These are phyloP conservation scores for Solanum tarapatanum DNA, from an alignment of 257 asterid genomes.

Conservation along the genomic window DNA sequence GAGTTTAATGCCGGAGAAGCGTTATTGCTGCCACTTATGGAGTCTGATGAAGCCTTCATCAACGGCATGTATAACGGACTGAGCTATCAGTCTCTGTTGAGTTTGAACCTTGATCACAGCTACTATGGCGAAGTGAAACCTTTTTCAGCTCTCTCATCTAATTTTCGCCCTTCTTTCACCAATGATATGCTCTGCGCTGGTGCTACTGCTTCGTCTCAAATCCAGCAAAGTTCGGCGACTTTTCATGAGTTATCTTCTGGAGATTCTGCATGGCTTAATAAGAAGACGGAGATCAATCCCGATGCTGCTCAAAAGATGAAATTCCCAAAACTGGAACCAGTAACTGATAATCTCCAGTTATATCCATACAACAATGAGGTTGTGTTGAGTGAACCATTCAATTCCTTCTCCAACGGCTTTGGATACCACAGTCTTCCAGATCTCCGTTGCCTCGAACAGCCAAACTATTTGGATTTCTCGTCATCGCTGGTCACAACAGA, in stretches of 20 bases:
- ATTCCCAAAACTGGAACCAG: not conserved
- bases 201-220: not conserved
- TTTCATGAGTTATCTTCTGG: not conserved
- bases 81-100: not conserved
- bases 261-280: not conserved
- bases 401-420: conserved; percentile 17
- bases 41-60: not conserved
- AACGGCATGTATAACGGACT: not conserved
- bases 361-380: not conserved
- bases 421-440: conserved; percentile 15
- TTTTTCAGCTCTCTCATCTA: not conserved
- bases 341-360: not conserved
- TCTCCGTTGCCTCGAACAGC: conserved; percentile 27
- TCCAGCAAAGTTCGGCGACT: not conserved
- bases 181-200: not conserved
- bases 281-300: not conserved
- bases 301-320: not conserved
- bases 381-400: conserved; percentile 9
- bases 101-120: not conserved
- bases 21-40: not conserved
- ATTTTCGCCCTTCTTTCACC: not conserved
- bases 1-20: not conserved
- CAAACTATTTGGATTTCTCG: conserved; percentile 1
- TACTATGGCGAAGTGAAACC: not conserved
- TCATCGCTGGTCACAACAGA: not conserved